Conservation (phyloP, 169 alveolate species). For the Plasmodium vivax region DNA sequence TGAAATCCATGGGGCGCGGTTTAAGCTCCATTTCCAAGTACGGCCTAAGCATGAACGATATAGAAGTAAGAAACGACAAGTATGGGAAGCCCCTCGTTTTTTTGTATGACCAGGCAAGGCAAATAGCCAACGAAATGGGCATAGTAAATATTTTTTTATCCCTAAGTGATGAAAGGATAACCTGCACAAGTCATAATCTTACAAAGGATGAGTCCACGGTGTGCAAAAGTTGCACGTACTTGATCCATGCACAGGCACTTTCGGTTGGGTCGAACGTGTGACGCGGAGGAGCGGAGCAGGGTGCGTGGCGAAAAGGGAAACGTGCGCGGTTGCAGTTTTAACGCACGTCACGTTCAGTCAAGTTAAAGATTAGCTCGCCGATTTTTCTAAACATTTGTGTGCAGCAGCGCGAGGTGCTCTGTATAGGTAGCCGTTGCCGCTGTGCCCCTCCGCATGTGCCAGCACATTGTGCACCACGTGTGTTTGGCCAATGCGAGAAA, state of each 20-base stretch:
- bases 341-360: neutral
- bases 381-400: neutral
- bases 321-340: neutral
- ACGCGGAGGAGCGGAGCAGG: neutral
- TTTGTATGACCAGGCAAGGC: slow-evolving; percentile 42
- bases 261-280: slow-evolving; percentile 52
- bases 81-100: slow-evolving; percentile 66
- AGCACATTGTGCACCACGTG: neutral
- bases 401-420: neutral
- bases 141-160: slow-evolving; percentile 58
- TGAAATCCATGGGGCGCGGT: slow-evolving; percentile 55
- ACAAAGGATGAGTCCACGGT: neutral
- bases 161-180: slow-evolving; percentile 57
- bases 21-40: slow-evolving; percentile 67
- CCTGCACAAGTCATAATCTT: neutral
- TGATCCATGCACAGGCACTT: slow-evolving; percentile 68
- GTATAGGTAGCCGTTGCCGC: no score
- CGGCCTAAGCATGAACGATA: slow-evolving; percentile 70
- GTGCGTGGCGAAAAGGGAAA: neutral
- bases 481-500: neutral
- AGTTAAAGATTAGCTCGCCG: neutral
- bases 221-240: slow-evolving; percentile 1
- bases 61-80: slow-evolving; percentile 62
- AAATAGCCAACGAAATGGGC: slow-evolving; percentile 56
- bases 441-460: no score